Evolutionary conservation across 305 asterid species (phyloP).

Genomic region (Caryopteris hybrid): DNA sequence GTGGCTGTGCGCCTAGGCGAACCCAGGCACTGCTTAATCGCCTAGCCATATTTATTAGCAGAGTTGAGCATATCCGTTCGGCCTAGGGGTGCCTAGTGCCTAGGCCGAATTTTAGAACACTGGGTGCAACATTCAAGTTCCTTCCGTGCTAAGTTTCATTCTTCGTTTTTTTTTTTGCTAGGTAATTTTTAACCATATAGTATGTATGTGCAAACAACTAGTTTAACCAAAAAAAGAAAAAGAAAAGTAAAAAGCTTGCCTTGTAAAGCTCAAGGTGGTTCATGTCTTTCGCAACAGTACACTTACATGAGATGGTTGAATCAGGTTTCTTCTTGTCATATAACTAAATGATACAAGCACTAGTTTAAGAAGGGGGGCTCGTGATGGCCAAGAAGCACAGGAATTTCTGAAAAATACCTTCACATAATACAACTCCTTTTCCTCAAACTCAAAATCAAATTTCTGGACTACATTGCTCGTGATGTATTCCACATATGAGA

Average conservation of each 20-base stretch:
- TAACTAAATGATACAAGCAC: conserved; percentile 25
- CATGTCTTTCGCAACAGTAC: conserved; percentile 23
- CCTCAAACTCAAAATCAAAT: conserved; percentile 25
- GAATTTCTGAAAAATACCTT: conserved; percentile 23
- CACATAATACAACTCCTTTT: conserved; percentile 37
- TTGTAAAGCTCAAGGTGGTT: conserved; percentile 34
- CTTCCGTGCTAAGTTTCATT: too few species aligned
- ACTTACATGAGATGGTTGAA: conserved; percentile 43
- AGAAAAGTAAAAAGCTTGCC: conserved; percentile 25
- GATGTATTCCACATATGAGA: conserved; percentile 30
- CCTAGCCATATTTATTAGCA: too few species aligned
- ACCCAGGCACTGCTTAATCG: too few species aligned
- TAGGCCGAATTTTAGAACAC: too few species aligned
- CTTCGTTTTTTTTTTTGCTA: too few species aligned
- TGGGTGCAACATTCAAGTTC: too few species aligned
- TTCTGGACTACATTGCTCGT: conserved; percentile 23
- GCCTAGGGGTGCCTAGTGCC: too few species aligned
- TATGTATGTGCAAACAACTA: not conserved
- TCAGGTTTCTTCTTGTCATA: conserved; percentile 33
- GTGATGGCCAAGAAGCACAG: not conserved
- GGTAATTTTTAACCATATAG: not conserved
- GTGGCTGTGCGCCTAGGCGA: too few species aligned
- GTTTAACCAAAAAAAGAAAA: not conserved
- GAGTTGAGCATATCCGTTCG: too few species aligned
- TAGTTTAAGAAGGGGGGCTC: not conserved